Evolutionary conservation across 805 yeast genomes (phyloP).

Genomic region (Lachancea kluyveri): DNA sequence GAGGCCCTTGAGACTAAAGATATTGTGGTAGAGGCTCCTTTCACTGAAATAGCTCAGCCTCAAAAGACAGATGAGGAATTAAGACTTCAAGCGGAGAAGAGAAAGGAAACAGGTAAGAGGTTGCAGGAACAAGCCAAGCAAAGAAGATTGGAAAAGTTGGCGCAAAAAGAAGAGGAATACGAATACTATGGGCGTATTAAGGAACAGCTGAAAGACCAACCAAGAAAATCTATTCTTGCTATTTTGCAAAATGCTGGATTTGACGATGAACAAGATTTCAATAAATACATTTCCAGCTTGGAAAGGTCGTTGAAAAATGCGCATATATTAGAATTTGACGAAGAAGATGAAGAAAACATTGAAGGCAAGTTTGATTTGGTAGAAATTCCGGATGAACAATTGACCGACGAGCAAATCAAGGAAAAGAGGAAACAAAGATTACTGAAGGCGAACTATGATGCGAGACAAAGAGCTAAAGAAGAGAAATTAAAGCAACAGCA

Average conservation of each 20-base stretch:
- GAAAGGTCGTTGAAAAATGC: constrained; percentile 68
- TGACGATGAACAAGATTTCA: constrained; percentile 65
- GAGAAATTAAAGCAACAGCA: constrained; percentile 66
- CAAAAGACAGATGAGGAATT: constrained; percentile 84
- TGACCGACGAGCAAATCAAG: constrained; percentile 71
- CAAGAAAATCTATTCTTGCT: constrained; percentile 48
- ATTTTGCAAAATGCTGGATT: constrained; percentile 68
- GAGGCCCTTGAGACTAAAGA: constrained; percentile 64
- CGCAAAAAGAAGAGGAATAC: constrained; percentile 74
- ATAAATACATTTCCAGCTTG: constrained; percentile 54
- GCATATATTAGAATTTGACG: constrained; percentile 56
- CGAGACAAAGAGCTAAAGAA: constrained; percentile 73
- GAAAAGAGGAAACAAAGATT: constrained; percentile 83
- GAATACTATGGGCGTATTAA: constrained; percentile 60
- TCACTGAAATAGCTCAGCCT: constrained; percentile 54
- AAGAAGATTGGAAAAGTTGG: constrained; percentile 69
- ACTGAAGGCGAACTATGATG: constrained; percentile 82
- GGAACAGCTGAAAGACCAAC: constrained; percentile 43
- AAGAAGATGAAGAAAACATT: constrained; percentile 35
- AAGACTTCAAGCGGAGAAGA: constrained; percentile 64
- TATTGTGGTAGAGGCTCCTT: constrained; percentile 76
- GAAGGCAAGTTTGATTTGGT: constrained; percentile 60
- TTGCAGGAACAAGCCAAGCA: constrained; percentile 91
- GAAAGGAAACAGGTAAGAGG: constrained; percentile 79
- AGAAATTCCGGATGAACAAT: constrained; percentile 78